These are phyloP conservation scores for Misopates orontium DNA, from an alignment of 257 asterid species.

Conservation along the genomic window DNA sequence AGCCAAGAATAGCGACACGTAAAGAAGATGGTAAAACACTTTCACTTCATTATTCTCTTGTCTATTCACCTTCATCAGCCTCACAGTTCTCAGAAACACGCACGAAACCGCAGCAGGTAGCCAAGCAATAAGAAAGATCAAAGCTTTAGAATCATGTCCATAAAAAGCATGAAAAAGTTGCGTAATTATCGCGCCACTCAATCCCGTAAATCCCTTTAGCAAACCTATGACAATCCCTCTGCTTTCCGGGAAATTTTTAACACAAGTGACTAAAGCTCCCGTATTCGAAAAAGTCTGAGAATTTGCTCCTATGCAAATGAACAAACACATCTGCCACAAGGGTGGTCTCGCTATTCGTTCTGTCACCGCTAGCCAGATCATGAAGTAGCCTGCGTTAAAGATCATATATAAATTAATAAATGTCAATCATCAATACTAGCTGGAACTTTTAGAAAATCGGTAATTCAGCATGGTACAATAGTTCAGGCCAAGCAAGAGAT, in stretches of 20 bases:
- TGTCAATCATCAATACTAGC: too few relatives aligned
- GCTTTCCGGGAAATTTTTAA: conserved; percentile 66
- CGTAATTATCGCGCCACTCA: conserved; percentile 72
- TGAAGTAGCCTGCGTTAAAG: conserved; percentile 71
- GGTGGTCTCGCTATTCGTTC: conserved; percentile 38
- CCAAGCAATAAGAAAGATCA: conserved; percentile 57
- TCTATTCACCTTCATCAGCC: conserved; percentile 36
- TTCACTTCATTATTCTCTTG: conserved; percentile 45
- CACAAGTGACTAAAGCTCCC: conserved; percentile 63
- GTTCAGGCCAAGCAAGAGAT: too few relatives aligned
- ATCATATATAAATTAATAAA: too few relatives aligned
- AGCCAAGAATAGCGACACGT: conserved; percentile 43
- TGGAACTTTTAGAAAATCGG: too few relatives aligned
- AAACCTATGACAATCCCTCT: conserved; percentile 54
- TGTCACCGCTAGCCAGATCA: conserved; percentile 68
- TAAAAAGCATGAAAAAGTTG: conserved; percentile 54
- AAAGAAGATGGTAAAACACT: conserved; percentile 47
- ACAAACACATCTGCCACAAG: conserved; percentile 67
- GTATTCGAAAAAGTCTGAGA: conserved; percentile 68
- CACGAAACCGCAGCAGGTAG: conserved; percentile 57
- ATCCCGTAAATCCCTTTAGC: conserved; percentile 58
- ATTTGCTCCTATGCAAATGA: conserved; percentile 59
- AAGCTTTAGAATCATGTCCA: conserved; percentile 40
- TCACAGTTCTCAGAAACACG: conserved; percentile 44
- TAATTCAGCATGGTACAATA: too few relatives aligned